Percentiles rank a stretch among this genome's conserved stretches.
Conservation (phyloP, 306 rosid species). For the Castanea mollissima region DNA sequence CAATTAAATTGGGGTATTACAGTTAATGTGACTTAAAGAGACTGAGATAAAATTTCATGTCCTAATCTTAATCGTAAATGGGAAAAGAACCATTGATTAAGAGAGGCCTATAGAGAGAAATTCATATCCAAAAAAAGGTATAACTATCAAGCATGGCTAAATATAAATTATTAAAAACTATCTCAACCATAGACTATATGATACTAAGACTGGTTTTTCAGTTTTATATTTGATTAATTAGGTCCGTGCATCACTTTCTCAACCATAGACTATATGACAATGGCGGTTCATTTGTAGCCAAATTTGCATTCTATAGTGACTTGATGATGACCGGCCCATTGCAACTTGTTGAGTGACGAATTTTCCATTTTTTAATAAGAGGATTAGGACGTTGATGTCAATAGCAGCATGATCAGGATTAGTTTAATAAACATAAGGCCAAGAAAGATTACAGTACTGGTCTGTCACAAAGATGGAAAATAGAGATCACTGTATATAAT, state of each 20-base stretch:
- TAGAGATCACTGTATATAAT: too few species aligned
- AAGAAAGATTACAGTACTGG: too few species aligned
- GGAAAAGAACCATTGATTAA: not conserved
- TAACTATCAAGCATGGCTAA: not conserved
- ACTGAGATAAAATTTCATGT: too few species aligned
- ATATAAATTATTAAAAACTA: not conserved
- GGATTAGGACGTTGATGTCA: not conserved
- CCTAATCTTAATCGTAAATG: too few species aligned
- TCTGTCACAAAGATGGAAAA: too few species aligned
- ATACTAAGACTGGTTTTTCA: not conserved
- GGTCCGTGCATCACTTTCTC: not conserved
- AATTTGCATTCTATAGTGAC: not conserved
- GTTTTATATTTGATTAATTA: not conserved
- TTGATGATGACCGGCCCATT: not conserved
- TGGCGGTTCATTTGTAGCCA: not conserved
- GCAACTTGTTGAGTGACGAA: not conserved
- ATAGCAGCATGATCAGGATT: too few species aligned
- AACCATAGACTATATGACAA: not conserved
- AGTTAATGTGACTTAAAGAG: too few species aligned
- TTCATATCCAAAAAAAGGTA: not conserved
- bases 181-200: too few species aligned
- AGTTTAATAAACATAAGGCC: too few species aligned
- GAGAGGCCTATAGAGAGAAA: not conserved
- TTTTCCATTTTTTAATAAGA: not conserved
- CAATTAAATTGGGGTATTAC: too few species aligned